These are phyloP conservation scores for Dipteronia dyeriana DNA, from an alignment of 345 rosid species.

Conservation along the genomic window DNA sequence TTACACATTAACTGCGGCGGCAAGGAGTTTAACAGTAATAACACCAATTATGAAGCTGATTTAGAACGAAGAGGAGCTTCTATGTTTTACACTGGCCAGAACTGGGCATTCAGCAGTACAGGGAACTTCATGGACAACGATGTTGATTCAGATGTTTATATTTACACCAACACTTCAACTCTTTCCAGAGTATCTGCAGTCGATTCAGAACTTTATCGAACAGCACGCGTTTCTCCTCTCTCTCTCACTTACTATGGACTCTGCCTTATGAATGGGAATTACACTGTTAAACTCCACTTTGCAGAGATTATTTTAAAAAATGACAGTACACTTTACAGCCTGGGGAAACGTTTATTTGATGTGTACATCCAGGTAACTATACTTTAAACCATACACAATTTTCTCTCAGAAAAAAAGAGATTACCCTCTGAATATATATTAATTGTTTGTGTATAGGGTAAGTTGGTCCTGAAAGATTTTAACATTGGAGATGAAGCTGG, in stretches of 20 bases:
- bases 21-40: constrained; percentile 35
- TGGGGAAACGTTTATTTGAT: constrained; percentile 77
- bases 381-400: background rate
- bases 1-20: constrained; percentile 88
- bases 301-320: constrained; percentile 72
- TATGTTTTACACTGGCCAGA: constrained; percentile 42
- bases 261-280: constrained; percentile 73
- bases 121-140: constrained; percentile 87
- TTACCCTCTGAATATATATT: background rate
- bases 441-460: constrained; percentile 37
- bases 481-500: constrained; percentile 62
- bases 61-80: constrained; percentile 71
- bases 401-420: background rate
- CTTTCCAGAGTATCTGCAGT: constrained; percentile 45
- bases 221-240: constrained; percentile 73
- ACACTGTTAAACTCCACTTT: constrained; percentile 80
- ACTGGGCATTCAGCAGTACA: constrained; percentile 88
- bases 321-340: constrained; percentile 51
- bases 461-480: constrained; percentile 56
- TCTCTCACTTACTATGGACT: constrained; percentile 84
- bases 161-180: constrained; percentile 48
- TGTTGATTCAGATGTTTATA: constrained; percentile 59
- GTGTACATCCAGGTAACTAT: constrained; percentile 70
- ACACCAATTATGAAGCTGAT: constrained; percentile 56
- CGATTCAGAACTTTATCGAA: constrained; percentile 46